A percentile compares a stretch with the other conserved stretches of the same genome.
Evolutionary conservation across 371 early-diverging fungal species (phyloP).

Genomic region (Haplosporangium sp.): DNA sequence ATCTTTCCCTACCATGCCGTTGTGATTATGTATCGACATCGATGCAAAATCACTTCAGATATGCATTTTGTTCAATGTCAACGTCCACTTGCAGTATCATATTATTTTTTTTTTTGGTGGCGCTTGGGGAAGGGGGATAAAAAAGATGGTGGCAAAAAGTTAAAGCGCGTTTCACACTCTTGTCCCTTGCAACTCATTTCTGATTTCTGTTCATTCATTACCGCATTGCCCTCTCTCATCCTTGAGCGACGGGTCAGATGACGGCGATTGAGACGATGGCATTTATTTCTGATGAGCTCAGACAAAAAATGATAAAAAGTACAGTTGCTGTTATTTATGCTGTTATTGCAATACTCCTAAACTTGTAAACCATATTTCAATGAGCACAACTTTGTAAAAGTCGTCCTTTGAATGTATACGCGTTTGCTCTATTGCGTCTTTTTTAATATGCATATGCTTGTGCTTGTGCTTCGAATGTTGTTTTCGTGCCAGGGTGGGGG

Average conservation of each 20-base stretch:
- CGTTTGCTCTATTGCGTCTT: no score
- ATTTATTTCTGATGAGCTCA: slow-evolving; percentile 1
- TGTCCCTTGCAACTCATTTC: background rate
- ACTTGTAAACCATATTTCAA: no score
- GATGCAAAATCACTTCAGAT: no score
- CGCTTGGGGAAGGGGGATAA: background rate
- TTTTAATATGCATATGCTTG: no score
- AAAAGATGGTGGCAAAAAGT: background rate
- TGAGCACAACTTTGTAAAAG: no score
- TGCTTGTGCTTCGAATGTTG: no score
- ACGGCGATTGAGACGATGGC: background rate
- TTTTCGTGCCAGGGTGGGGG: no score
- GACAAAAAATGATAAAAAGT: background rate
- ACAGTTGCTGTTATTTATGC: no score
- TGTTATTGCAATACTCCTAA: no score
- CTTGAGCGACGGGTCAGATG: background rate
- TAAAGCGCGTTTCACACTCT: background rate
- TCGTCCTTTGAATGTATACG: no score
- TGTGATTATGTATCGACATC: no score
- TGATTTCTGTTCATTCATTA: background rate
- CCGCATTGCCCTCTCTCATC: background rate
- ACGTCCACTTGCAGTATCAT: background rate
- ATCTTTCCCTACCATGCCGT: no score
- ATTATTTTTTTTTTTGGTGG: slow-evolving; percentile 1
- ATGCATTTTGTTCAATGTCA: background rate